These are phyloP conservation scores for Ambrosia trifida DNA, from an alignment of 129 eudicot species.

Conservation along the genomic window DNA sequence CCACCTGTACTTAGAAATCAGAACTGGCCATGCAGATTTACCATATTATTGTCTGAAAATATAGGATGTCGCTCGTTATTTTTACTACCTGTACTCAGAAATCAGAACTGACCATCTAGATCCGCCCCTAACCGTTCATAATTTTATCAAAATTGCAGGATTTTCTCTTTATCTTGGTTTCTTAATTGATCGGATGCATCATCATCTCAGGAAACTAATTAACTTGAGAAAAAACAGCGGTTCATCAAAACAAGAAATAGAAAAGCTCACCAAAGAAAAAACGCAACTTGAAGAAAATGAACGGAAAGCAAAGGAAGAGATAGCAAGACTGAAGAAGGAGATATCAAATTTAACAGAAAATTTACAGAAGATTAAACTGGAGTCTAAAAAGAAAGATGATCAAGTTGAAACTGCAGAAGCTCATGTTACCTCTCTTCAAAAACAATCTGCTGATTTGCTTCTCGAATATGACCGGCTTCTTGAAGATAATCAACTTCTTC, in stretches of 20 bases:
- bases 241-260: constrained; percentile 60
- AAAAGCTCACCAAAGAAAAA: constrained; percentile 73
- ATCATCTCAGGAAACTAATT: constrained; percentile 61
- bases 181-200: constrained; percentile 88
- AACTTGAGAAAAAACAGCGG: constrained; percentile 53
- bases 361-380: constrained; percentile 59
- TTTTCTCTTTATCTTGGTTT: constrained; percentile 87
- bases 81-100: background rate
- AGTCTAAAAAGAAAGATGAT: constrained; percentile 65
- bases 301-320: constrained; percentile 61
- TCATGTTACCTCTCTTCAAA: constrained; percentile 85
- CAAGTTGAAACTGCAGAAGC: constrained; percentile 74
- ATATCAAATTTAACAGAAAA: constrained; percentile 45
- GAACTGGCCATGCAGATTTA: background rate
- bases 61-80: background rate
- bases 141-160: constrained; percentile 43
- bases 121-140: background rate
- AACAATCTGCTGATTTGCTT: constrained; percentile 93
- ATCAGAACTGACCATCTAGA: background rate
- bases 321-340: constrained; percentile 53
- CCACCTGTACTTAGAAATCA: background rate
- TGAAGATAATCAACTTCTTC: constrained; percentile 68
- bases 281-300: constrained; percentile 63
- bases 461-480: constrained; percentile 85
- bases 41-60: background rate